Evolutionary conservation across 2,329 filamentous ascomycete genomes (phyloP), one percentile per base, ranked within the genome.

Genomic region (Fusarium albosuccineum): DNA sequence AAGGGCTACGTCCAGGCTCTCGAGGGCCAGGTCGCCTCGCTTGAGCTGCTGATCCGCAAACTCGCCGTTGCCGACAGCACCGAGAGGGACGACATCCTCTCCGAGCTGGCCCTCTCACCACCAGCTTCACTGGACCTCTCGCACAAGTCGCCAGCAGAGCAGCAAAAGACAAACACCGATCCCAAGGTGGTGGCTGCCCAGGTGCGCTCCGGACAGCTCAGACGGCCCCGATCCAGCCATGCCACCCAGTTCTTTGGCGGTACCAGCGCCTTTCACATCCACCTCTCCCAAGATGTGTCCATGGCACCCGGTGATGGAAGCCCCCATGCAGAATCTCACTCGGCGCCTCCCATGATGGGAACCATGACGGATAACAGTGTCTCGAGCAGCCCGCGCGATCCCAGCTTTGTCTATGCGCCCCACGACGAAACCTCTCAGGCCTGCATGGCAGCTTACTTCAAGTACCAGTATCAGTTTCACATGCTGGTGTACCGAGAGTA

Each of bases 401-500:
- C 64, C 22, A 63, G 50, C 62, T 82, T 73, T 72, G 76, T 68
- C 44, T 82, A 81, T 64, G 76, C 77, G n/a, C 81, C 81, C 4
- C 78, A 82, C 27, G 80, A 83, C 51, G 78, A 82, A 22, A 79
- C 77, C 14, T 83, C 80, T 11, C 81, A 80, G 56, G 71, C 74
- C 16, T 75, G 83, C 48, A 83, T 85, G 81, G 80, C 81, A 1
- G 76, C 74, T 4, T 85, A 85, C 65, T 85, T 85, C 70, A 78
- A 80, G 54, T 73, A 81, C 37, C 79, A 83, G 22, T 85, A 85
- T 51, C 79, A 82, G 36, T 84, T 83, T 62, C 78, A 82, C 66
- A 83, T 85, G 82, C 79, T 81, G 57, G 75, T 85, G 2, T 85
- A 85, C 60, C 78, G 83, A 30, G 83, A 85, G 65, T 84, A 81